These are phyloP conservation scores for Talaromyces stipitatus DNA, from an alignment of 495 filamentous ascomycete genomes.

Conservation along the genomic window DNA sequence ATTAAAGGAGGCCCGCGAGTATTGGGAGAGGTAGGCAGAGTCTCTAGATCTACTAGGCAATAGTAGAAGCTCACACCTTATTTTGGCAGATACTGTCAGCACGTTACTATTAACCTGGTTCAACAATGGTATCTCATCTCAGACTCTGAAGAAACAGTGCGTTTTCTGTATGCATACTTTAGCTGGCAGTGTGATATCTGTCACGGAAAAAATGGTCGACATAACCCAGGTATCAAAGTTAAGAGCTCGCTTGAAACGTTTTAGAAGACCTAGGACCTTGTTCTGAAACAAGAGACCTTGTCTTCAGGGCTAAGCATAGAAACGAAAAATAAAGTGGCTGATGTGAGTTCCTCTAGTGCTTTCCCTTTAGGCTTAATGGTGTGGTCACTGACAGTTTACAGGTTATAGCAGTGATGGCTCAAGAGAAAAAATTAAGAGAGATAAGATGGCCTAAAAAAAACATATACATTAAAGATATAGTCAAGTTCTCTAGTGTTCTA, in stretches of 20 bases:
- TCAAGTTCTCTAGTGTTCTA: conserved; percentile 19
- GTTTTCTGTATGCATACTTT: conserved; percentile 24
- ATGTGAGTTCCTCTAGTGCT: conserved; percentile 3
- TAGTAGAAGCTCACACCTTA: background rate
- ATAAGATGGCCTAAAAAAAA: conserved; percentile 15
- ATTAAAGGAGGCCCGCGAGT: conserved; percentile 17
- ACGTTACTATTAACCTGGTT: conserved; percentile 13
- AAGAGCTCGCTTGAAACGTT: conserved; percentile 9
- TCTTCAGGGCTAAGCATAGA: conserved; percentile 18
- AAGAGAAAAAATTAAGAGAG: conserved; percentile 1
- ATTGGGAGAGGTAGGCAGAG: conserved; percentile 18
- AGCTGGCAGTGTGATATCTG: conserved; percentile 21
- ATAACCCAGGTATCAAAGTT: conserved; percentile 5
- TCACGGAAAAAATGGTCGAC: conserved; percentile 21
- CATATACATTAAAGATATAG: conserved; percentile 31
- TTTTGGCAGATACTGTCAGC: conserved; percentile 17
- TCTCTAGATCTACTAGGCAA: background rate
- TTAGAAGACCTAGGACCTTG: conserved; percentile 6
- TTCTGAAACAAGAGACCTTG: conserved; percentile 7
- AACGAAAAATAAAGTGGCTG: conserved; percentile 15
- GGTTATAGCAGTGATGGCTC: conserved; percentile 1
- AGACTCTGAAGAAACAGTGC: conserved; percentile 20
- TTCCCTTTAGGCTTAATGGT: background rate
- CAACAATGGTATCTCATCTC: conserved; percentile 18
- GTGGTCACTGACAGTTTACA: background rate